A percentile compares a stretch with the other conserved stretches of the same genome.
phyloP scores from a whole-genome alignment of 176 grass and related monocot genomes.

The Hsuehochloa calcarea region DNA sequence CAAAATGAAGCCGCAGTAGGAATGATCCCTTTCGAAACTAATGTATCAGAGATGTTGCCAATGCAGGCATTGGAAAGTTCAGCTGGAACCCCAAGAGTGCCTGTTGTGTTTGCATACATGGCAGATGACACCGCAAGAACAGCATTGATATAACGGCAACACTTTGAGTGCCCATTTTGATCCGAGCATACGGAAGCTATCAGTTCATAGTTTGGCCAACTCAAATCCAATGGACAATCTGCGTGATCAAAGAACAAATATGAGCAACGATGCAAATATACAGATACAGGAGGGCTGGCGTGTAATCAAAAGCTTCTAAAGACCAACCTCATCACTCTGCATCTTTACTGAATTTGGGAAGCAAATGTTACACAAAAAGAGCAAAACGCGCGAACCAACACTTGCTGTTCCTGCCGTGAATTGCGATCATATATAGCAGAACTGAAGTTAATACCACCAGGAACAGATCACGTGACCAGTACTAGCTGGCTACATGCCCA shows the following conservation, averaged over 20 bases:
- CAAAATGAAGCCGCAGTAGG: slow-evolving; percentile 60
- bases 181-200: slow-evolving; percentile 77
- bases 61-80: slow-evolving; percentile 61
- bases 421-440: neutral
- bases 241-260: slow-evolving; percentile 17
- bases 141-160: slow-evolving; percentile 96
- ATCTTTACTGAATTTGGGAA: neutral
- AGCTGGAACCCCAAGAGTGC: slow-evolving; percentile 69
- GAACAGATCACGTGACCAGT: slow-evolving; percentile 17
- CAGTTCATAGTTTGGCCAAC: slow-evolving; percentile 68
- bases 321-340: neutral
- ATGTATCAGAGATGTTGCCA: slow-evolving; percentile 55
- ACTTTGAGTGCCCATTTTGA: slow-evolving; percentile 58
- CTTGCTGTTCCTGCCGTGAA: neutral
- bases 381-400: neutral
- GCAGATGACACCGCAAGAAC: slow-evolving; percentile 73
- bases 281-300: neutral
- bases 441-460: neutral
- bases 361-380: neutral
- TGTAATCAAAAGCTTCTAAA: neutral
- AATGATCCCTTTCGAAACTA: slow-evolving; percentile 60
- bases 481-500: neutral
- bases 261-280: neutral
- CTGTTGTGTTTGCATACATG: slow-evolving; percentile 64
- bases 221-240: slow-evolving; percentile 93